phyloP scores from a whole-genome alignment of 768 basidiomycete genomes.

The Amanita exitialis region DNA sequence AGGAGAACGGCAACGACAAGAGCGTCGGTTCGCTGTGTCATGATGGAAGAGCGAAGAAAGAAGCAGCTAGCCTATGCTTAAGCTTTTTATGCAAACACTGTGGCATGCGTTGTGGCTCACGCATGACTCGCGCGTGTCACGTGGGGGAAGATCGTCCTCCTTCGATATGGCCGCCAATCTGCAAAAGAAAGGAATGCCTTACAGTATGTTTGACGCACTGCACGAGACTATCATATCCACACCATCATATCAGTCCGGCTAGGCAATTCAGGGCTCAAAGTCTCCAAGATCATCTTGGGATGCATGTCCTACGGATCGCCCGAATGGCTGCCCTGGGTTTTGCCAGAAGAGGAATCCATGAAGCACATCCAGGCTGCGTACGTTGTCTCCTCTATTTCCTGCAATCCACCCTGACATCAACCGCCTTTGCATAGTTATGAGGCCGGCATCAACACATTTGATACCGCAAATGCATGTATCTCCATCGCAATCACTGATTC shows the following conservation, averaged over 20 bases:
- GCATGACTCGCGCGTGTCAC: too few relatives aligned
- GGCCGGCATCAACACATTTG: conserved; percentile 55
- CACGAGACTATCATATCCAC: not conserved
- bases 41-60: not conserved
- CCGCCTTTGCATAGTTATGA: conserved; percentile 31
- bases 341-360: conserved; percentile 37
- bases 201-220: not conserved
- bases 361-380: conserved; percentile 43
- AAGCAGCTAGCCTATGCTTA: not conserved
- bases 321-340: conserved; percentile 40
- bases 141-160: too few relatives aligned
- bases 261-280: conserved; percentile 47
- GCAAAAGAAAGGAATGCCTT: not conserved
- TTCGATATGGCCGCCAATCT: not conserved
- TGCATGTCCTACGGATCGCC: conserved; percentile 49
- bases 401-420: not conserved
- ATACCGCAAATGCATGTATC: conserved; percentile 38
- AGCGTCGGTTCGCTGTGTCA: not conserved
- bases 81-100: too few relatives aligned
- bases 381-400: conserved; percentile 4
- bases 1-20: not conserved
- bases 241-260: conserved; percentile 26
- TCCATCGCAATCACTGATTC: not conserved
- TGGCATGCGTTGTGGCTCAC: too few relatives aligned
- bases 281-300: conserved; percentile 58